Base-by-base conservation (phyloP, 108 stramenopile species). In the Cylindrotheca fusiformis region DNA sequence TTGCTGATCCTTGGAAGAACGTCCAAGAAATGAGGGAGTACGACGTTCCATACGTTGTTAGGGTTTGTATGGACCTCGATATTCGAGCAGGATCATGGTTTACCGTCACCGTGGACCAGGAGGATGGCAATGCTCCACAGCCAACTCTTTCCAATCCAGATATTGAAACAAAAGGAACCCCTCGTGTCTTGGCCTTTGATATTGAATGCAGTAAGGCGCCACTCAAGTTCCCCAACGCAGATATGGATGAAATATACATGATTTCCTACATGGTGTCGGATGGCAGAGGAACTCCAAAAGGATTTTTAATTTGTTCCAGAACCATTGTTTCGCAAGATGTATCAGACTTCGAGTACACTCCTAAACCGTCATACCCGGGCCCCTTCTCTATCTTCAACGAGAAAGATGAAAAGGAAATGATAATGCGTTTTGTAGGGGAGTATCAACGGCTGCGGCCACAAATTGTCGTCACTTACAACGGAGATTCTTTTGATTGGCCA, bases 401-500 rank as follows among this genome's bases (percentile, higher is more conserved):
- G 72, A 22, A 67, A 45, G 79, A 93, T 56, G 98, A 99, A 72
- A 74, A 86, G 58, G 82, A 74, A 20, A 50, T 91, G 32, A 71
- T 99, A 21, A 73, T 76, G 21, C 71, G 89, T 46, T 99, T 99
- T 69, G 79, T 99, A 55, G 32, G 52, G 18, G 96, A 97, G 66
- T 89, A 88, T 58, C 83, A 82, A 45, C 78, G 76, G 62, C 54
- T 83, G 25, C 63, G 67, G 31, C 98, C 98, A 19, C 97, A 99
- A 79, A 89, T 99, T 71, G 94, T 96, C 47, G 97, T 98, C 31
- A 99, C 98, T 18, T 99, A 97, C 69, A 99, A 99, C 84, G 98
- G 98, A n/a, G 98, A 99, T 78, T 97, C 78, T 60, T 99, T 99
- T 76, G 98, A 99, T 74, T 99, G 97, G 97, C 98, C 98, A 0